These are phyloP conservation scores for Colletotrichum phormii DNA, from an alignment of 2,329 filamentous ascomycete species.

Conservation along the genomic window DNA sequence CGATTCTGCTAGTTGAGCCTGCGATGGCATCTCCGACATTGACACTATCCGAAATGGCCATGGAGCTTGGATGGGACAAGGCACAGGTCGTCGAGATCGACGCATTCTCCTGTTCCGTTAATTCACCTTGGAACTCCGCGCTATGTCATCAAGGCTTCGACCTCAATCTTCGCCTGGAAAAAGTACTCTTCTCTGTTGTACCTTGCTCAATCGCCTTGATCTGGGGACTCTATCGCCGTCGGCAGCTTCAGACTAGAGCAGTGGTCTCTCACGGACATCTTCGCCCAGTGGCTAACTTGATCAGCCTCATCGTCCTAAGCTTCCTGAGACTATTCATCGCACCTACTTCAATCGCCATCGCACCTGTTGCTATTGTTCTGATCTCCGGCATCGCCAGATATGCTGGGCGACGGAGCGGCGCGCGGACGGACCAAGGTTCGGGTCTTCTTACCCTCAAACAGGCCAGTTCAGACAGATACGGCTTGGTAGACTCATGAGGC, in stretches of 20 bases:
- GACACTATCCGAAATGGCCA: neutral
- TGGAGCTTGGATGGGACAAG: too few relatives aligned
- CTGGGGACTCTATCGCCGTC: neutral
- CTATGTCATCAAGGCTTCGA: neutral
- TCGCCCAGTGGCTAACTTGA: neutral
- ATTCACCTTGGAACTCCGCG: neutral
- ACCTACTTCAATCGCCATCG: neutral
- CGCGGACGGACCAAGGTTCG: neutral
- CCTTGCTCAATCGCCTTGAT: neutral
- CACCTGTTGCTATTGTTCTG: neutral
- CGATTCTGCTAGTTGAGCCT: neutral
- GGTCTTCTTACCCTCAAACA: neutral
- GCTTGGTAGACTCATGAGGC: too few relatives aligned
- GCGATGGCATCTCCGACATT: neutral
- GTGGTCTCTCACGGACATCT: neutral
- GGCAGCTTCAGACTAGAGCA: neutral
- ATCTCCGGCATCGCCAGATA: neutral
- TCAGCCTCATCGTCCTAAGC: neutral
- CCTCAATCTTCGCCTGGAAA: neutral
- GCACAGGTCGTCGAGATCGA: too few relatives aligned
- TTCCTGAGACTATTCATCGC: neutral
- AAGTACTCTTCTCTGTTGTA: neutral
- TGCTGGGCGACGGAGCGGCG: too few relatives aligned
- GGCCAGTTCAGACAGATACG: neutral
- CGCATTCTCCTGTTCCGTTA: neutral